Evolutionary conservation across 345 rosid genomes (phyloP).

Genomic region (Laguncularia racemosa): DNA sequence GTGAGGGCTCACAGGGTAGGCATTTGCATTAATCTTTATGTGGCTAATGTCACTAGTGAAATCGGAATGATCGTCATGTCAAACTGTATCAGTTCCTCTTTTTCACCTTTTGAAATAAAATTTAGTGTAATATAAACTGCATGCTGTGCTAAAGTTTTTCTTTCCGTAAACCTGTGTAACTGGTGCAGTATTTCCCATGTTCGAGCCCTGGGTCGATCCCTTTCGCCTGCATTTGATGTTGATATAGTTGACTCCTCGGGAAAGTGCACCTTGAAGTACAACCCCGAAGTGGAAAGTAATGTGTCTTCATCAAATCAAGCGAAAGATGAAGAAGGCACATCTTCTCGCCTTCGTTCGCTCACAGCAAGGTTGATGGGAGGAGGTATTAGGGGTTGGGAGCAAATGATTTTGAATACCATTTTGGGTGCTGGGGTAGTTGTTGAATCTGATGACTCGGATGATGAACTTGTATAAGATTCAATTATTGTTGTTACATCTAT

Average conservation of each 20-base stretch:
- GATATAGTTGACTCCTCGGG: slow-evolving; percentile 11
- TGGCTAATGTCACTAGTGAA: too few relatives aligned
- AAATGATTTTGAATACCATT: slow-evolving; percentile 15
- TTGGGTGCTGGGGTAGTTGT: slow-evolving; percentile 5
- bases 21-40: too few relatives aligned
- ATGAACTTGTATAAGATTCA: slow-evolving; percentile 7
- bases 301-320: background rate
- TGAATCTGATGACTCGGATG: slow-evolving; percentile 16
- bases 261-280: slow-evolving; percentile 19
- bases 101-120: too few relatives aligned
- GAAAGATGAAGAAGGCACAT: background rate
- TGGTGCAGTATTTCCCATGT: slow-evolving; percentile 22
- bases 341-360: slow-evolving; percentile 13
- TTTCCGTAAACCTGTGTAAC: background rate
- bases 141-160: background rate
- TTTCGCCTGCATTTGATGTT: slow-evolving; percentile 14
- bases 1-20: too few relatives aligned
- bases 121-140: background rate
- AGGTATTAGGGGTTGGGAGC: slow-evolving; percentile 31
- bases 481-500: background rate
- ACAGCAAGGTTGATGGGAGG: slow-evolving; percentile 18
- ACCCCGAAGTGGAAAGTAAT: slow-evolving; percentile 8
- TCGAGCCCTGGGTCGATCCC: slow-evolving; percentile 19
- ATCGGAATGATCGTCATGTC: too few relatives aligned
- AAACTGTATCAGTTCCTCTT: too few relatives aligned